Evolutionary conservation across 768 basidiomycete species (phyloP), one percentile per base, ranked within the genome.

Genomic region (Pleurotus ostreatus): DNA sequence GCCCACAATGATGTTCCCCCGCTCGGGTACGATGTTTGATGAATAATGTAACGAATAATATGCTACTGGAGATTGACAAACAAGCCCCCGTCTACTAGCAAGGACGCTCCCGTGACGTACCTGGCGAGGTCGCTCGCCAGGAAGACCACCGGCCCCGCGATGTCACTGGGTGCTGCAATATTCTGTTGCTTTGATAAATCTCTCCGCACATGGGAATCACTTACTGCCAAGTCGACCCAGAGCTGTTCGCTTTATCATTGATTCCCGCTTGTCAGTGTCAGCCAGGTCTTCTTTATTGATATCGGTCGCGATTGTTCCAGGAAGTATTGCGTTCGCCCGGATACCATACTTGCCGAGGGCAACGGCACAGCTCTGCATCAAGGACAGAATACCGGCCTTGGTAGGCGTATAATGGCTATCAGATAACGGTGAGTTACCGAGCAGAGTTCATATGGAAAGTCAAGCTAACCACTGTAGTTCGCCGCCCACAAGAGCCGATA

Each of bases 281-380:
- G 83, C 65, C 30, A 92, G 77, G 67, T 91, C 87, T 58, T 87
- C 87, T 62, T 82, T 82, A 71, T 92, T 90, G 69, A 89, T 89
- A 60, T 85, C 79, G 16, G 89, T 92, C 41, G 78, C 85, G 60
- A 90, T 86, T 2, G 89, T 89, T 7, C 88, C 88, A 12, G 88
- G 88, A n/a, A 89, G 76, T 49, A 86, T 69, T 3, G 85, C 82
- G 63, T 86, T 86, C 40, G 83, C 87, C 38, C 89, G 79, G 60
- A 91, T 91, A 48, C 81, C 81, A 67, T 88, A 82, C 59, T 86
- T 85, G n/a, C 87, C 87, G 22, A 90, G 73, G 3, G 89, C 88
- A 43, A 89, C 82, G 3, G 89, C 87, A 62, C 84, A 86, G 59
- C 84, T 86, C 68, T 90, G 86, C 88, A 90, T 92, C 60, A 92